A percentile compares a stretch with the other conserved stretches of the same genome.
These are phyloP conservation scores for Clohesyomyces aquaticus DNA, from an alignment of 495 filamentous ascomycete species.

Conservation along the genomic window DNA sequence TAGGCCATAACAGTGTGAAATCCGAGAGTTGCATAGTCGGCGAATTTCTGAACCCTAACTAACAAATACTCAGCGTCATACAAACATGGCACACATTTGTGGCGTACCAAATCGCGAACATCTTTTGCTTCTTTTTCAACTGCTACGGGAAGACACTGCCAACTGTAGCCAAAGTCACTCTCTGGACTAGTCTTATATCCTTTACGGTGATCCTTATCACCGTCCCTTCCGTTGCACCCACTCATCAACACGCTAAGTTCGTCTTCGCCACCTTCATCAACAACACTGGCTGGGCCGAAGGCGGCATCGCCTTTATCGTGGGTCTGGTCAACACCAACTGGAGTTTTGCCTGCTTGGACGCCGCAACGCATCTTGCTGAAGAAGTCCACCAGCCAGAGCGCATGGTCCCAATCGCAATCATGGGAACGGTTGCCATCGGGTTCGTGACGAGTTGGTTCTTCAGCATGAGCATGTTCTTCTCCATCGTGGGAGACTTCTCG, in stretches of 20 bases:
- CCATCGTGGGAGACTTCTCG: conserved; percentile 55
- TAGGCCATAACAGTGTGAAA: background rate
- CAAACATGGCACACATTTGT: conserved; percentile 60
- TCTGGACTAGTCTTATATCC: conserved; percentile 59
- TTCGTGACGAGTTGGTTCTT: conserved; percentile 62
- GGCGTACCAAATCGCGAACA: conserved; percentile 56
- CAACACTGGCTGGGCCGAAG: conserved; percentile 62
- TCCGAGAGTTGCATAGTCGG: background rate
- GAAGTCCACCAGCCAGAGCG: conserved; percentile 58
- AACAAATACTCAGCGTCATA: conserved; percentile 48
- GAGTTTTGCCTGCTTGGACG: conserved; percentile 64
- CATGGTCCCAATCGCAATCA: conserved; percentile 59
- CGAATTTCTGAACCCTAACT: conserved; percentile 17
- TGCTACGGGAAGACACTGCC: conserved; percentile 60
- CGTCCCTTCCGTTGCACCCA: conserved; percentile 58
- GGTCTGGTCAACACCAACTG: conserved; percentile 67
- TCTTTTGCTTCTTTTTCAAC: conserved; percentile 64
- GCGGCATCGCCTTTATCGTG: conserved; percentile 67
- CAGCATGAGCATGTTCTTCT: conserved; percentile 63
- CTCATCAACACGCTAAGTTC: conserved; percentile 59
- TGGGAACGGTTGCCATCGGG: conserved; percentile 63
- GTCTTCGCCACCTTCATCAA: conserved; percentile 67
- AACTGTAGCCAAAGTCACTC: conserved; percentile 52
- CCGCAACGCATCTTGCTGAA: conserved; percentile 66
- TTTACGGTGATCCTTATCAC: conserved; percentile 61